A percentile compares a stretch with the other conserved stretches of the same genome.
phyloP scores from a whole-genome alignment of 768 basidiomycete species.

The Serendipita sp. region DNA sequence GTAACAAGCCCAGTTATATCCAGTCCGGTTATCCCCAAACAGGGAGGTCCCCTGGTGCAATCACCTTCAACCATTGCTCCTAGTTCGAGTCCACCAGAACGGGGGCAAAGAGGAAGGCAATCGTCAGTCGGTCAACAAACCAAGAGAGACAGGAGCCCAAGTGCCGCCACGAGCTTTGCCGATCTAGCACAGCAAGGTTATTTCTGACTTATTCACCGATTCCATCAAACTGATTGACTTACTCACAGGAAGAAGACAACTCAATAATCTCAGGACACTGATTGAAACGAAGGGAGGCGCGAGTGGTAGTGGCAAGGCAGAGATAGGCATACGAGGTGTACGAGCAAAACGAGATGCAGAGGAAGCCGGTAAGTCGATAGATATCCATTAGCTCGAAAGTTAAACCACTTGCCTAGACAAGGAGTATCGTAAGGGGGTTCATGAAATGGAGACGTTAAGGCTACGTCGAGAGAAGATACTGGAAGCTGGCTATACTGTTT shows the following conservation, averaged over 20 bases:
- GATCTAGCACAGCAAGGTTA: constrained; percentile 77
- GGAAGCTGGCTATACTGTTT: constrained; percentile 63
- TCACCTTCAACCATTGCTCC: background rate
- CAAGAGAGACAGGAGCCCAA: constrained; percentile 56
- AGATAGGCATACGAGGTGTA: constrained; percentile 53
- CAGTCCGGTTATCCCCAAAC: constrained; percentile 11
- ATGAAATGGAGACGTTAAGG: constrained; percentile 84
- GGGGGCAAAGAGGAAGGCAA: background rate
- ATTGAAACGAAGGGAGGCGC: constrained; percentile 43
- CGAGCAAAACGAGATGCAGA: constrained; percentile 80
- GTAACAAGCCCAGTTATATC: constrained; percentile 5
- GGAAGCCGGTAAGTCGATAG: constrained; percentile 52
- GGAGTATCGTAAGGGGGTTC: constrained; percentile 77
- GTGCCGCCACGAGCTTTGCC: constrained; percentile 55
- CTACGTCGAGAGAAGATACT: constrained; percentile 67
- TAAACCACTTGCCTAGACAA: constrained; percentile 38
- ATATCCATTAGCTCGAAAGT: background rate
- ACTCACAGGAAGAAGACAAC: constrained; percentile 56
- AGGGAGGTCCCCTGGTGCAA: background rate
- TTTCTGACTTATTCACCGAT: background rate
- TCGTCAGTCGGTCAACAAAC: constrained; percentile 43
- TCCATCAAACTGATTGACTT: background rate
- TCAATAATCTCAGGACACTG: constrained; percentile 75
- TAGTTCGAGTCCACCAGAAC: background rate
- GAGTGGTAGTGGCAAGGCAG: constrained; percentile 37